phyloP scores from a whole-genome alignment of 2,329 filamentous ascomycete species.

The Colletotrichum agaves region DNA sequence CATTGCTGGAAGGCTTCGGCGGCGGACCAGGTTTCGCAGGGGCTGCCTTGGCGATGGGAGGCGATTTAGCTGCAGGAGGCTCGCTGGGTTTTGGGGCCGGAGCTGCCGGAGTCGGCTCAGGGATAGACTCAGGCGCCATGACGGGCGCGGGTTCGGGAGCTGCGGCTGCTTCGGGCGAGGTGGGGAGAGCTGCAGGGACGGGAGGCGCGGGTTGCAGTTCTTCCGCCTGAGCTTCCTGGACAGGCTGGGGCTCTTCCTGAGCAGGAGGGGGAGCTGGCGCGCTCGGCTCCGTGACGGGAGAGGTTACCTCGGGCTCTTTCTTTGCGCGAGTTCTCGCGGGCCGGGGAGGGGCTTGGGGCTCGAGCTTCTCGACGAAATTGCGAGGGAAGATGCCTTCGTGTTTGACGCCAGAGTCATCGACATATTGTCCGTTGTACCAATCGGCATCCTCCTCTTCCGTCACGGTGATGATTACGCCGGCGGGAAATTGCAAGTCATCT shows the following conservation, averaged over 20 bases:
- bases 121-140: constrained; percentile 44
- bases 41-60: constrained; percentile 51
- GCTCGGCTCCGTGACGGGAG: constrained; percentile 40
- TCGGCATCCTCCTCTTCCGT: constrained; percentile 92
- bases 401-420: constrained; percentile 78
- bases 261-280: constrained; percentile 47
- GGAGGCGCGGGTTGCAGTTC: constrained; percentile 46
- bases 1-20: constrained; percentile 79
- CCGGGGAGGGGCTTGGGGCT: constrained; percentile 88
- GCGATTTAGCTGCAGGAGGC: constrained; percentile 47
- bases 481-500: constrained; percentile 89
- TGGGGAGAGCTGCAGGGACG: constrained; percentile 43
- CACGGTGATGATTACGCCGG: constrained; percentile 92
- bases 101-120: constrained; percentile 42
- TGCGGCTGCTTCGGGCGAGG: constrained; percentile 49
- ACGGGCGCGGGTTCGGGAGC: constrained; percentile 48
- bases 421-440: constrained; percentile 92
- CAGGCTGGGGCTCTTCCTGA: constrained; percentile 44
- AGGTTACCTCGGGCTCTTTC: constrained; percentile 61
- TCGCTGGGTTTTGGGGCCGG: constrained; percentile 53
- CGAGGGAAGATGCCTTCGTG: constrained; percentile 90
- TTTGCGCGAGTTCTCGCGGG: constrained; percentile 80
- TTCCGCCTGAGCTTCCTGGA: constrained; percentile 50
- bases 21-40: constrained; percentile 66
- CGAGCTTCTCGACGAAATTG: constrained; percentile 97